phyloP scores from a whole-genome alignment of 2,329 filamentous ascomycete genomes.

The Ophiostoma perfectum region DNA sequence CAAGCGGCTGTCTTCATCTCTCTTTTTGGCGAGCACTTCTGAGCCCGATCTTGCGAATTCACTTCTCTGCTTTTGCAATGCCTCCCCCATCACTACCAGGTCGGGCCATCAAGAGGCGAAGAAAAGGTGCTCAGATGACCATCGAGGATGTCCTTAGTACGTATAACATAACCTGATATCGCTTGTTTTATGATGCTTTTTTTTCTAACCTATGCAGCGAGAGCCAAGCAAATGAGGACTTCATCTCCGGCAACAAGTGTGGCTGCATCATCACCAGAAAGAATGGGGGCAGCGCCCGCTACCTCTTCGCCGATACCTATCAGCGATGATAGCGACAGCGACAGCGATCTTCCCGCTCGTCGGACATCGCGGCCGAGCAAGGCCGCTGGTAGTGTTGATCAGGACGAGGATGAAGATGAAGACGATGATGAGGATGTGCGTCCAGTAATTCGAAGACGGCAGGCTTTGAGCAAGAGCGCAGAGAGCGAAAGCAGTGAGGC shows the following conservation, averaged over 20 bases:
- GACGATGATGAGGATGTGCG: neutral
- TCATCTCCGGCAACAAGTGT: neutral
- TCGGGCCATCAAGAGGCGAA: neutral
- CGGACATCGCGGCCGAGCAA: neutral
- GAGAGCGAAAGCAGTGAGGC: slow-evolving; percentile 8
- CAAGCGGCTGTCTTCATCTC: no score
- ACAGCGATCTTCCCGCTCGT: neutral
- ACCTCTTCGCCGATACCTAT: neutral
- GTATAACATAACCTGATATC: neutral
- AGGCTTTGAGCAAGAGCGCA: neutral
- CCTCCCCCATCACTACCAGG: neutral
- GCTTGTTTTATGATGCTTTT: no score
- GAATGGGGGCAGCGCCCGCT: neutral
- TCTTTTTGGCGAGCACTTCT: no score
- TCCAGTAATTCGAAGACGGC: neutral
- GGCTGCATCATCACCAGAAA: neutral
- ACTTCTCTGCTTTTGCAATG: neutral
- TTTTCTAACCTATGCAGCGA: neutral
- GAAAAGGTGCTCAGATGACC: slow-evolving; percentile 17
- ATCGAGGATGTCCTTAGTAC: slow-evolving; percentile 18
- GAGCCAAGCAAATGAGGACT: neutral
- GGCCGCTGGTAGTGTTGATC: neutral
- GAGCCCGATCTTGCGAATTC: neutral
- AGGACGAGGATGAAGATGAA: neutral
- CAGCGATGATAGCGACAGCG: slow-evolving; percentile 8